These are phyloP conservation scores for Lachancea waltii DNA, from an alignment of 805 yeast genomes.

Conservation along the genomic window DNA sequence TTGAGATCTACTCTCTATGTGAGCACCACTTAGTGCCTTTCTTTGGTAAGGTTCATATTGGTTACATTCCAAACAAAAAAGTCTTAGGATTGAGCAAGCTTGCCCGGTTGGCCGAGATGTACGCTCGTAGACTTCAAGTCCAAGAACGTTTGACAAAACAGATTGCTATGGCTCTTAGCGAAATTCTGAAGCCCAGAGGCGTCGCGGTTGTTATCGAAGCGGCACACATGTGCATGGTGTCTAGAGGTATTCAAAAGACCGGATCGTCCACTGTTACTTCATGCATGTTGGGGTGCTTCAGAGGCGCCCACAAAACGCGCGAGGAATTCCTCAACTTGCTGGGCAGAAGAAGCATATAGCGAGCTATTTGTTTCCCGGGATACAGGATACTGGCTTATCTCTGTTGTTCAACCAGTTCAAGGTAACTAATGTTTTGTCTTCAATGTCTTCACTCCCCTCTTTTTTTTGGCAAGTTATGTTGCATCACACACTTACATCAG, in stretches of 20 bases:
- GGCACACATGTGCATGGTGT: constrained; percentile 98
- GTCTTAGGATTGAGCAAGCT: constrained; percentile 89
- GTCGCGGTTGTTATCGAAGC: constrained; percentile 99
- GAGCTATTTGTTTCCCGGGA: neutral
- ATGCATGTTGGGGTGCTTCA: constrained; percentile 95
- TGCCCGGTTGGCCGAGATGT: constrained; percentile 96
- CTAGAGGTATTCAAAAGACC: constrained; percentile 93
- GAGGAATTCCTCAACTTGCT: constrained; percentile 87
- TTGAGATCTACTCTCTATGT: constrained; percentile 85
- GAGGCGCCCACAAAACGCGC: constrained; percentile 89
- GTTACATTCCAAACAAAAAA: constrained; percentile 91
- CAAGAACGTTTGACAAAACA: constrained; percentile 96
- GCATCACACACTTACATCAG: neutral
- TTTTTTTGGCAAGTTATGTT: no score
- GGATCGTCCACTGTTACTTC: constrained; percentile 92
- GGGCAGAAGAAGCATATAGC: constrained; percentile 43
- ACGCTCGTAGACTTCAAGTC: constrained; percentile 91
- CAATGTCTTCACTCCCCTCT: neutral
- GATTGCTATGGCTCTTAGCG: constrained; percentile 91
- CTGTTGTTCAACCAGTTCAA: constrained; percentile 10
- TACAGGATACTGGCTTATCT: constrained; percentile 14
- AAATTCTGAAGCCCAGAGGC: constrained; percentile 87
- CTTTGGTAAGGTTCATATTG: constrained; percentile 94
- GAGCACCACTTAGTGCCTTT: constrained; percentile 98
- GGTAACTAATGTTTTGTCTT: neutral